phyloP scores from a whole-genome alignment of 768 basidiomycete species.

The Albatrellus ellisii region DNA sequence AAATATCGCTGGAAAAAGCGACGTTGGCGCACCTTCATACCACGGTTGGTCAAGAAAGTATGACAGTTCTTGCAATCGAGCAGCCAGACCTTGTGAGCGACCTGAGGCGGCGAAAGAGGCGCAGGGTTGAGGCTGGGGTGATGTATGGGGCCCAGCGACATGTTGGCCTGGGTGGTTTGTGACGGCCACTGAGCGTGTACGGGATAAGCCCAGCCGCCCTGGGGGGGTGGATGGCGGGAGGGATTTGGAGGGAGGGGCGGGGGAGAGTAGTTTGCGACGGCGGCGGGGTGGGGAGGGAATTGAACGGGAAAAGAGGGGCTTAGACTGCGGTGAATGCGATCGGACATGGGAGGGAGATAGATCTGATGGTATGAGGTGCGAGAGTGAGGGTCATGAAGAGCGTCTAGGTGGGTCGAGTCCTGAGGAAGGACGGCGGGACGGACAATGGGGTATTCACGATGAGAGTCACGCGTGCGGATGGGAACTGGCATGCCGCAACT shows the following conservation, averaged over 20 bases:
- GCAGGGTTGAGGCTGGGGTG: conserved; percentile 19
- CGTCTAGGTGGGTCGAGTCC: not conserved
- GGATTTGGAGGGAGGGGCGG: not conserved
- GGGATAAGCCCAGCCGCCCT: conserved; percentile 3
- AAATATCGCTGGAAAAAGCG: too few relatives aligned
- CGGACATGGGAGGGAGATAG: not conserved
- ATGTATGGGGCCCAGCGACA: not conserved
- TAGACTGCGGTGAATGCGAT: too few relatives aligned
- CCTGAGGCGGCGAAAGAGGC: conserved; percentile 26
- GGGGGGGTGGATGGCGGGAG: conserved; percentile 7
- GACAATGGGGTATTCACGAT: too few relatives aligned
- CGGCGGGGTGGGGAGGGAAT: not conserved
- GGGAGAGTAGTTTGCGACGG: conserved; percentile 2
- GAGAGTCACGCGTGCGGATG: too few relatives aligned
- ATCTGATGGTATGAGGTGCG: not conserved
- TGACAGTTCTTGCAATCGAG: conserved; percentile 65
- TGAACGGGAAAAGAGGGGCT: not conserved
- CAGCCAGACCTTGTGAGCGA: conserved; percentile 69
- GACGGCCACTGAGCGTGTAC: conserved; percentile 6
- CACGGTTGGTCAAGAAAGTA: conserved; percentile 69
- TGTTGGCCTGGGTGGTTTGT: not conserved
- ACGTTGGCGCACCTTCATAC: conserved; percentile 51
- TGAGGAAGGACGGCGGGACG: too few relatives aligned
- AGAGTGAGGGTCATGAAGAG: not conserved
- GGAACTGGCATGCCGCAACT: too few relatives aligned